Evolutionary conservation across 2,329 filamentous ascomycete species (phyloP), one percentile per base, ranked within the genome.

Genomic region (Cercospora sp.): DNA sequence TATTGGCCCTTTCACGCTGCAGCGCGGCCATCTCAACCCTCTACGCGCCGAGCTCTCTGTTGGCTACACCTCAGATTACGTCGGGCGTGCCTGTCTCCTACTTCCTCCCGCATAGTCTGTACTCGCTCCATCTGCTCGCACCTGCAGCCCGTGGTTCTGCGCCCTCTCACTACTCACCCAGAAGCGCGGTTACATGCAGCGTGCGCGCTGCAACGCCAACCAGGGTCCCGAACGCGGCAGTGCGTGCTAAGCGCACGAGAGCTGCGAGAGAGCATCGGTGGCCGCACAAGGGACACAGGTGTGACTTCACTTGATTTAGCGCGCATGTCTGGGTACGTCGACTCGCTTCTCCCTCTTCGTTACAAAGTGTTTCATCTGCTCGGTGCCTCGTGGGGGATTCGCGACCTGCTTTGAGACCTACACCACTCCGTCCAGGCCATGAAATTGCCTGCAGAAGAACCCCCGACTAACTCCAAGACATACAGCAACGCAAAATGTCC

Each of bases 171-270:
- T 16, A 37, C 37, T 53, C 57, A 26, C 63, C 66, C 73, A 75
- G 71, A 13, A 73, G 72, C 76, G 77, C 80, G 79, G 79, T 77
- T 81, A 78, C 79, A 79, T 82, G 81, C 80, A 80, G 79, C 71
- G 69, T 63, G 67, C 68, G 45, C 66, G 40, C 66, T 73, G 72
- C 74, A 72, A 66, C 71, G 65, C 65, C 63, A 53, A 65, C 66
- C 66, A 59, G 71, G 67, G 67, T 71, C 53, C 67, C 68, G 70
- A 70, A 71, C 64, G 71, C 67, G 65, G 72, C 30, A 69, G 70
- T 69, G 72, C 74, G 71, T 71, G 69, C 61, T 63, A 68, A 70
- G 69, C 70, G 71, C 74, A 74, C 73, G 71, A 74, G 70, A 73
- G 72, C 70, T 72, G 71, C 74, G 74, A 72, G 71, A 74, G 70